phyloP scores from a whole-genome alignment of 148 eudicot genomes.

The Agrostemma githago region DNA sequence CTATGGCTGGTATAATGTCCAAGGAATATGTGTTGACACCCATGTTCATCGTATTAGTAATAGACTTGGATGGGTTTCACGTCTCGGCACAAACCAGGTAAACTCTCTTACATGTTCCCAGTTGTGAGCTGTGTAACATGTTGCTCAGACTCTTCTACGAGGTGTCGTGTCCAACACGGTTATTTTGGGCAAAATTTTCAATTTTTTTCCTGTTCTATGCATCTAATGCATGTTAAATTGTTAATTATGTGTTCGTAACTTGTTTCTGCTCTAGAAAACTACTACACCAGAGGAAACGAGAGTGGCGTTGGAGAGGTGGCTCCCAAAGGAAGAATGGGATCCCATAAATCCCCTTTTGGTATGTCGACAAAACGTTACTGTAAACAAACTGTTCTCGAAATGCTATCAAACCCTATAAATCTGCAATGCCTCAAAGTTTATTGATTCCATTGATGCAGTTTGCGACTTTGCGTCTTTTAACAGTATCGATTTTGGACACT shows the following conservation, averaged over 20 bases:
- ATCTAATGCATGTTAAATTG: constrained; percentile 2
- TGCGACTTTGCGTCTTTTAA: not conserved
- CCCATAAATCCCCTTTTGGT: constrained; percentile 96
- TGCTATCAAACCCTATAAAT: not conserved
- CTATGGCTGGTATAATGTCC: constrained; percentile 84
- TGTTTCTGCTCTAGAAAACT: constrained; percentile 49
- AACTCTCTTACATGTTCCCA: not conserved
- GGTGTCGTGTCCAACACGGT: not conserved
- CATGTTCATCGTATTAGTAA: constrained; percentile 97
- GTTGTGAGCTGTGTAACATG: not conserved
- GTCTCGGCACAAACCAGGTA: constrained; percentile 65
- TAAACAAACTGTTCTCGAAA: not conserved
- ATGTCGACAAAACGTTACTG: constrained; percentile 18
- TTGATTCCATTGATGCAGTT: not conserved
- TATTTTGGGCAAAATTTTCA: not conserved
- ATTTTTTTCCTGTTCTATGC: not conserved
- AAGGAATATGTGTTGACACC: constrained; percentile 98
- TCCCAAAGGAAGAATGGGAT: constrained; percentile 97
- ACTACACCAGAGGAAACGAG: constrained; percentile 84
- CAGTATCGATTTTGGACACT: not conserved
- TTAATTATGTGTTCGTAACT: not conserved
- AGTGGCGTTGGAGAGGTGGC: constrained; percentile 76
- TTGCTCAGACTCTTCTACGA: not conserved
- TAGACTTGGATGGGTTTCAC: constrained; percentile 91
- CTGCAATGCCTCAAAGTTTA: not conserved